phyloP scores from a whole-genome alignment of 257 asterid species.

The Solanum raphanifolium region DNA sequence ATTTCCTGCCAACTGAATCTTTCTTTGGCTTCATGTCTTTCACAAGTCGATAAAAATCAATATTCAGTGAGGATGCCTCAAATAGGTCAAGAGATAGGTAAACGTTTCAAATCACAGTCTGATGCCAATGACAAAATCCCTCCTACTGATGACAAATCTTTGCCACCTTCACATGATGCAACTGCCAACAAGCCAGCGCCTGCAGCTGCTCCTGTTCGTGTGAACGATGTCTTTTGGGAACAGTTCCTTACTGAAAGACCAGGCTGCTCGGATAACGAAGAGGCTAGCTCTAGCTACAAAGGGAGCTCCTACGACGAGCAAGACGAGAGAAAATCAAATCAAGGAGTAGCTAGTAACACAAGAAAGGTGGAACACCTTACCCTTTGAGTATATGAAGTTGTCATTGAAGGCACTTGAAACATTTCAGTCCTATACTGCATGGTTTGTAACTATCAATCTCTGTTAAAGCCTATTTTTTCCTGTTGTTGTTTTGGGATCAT shows the following conservation, averaged over 20 bases:
- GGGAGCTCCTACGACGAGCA: constrained; percentile 28
- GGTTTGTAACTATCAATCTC: background rate
- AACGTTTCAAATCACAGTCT: constrained; percentile 13
- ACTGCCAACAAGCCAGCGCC: constrained; percentile 27
- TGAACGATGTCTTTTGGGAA: constrained; percentile 93
- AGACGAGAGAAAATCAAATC: constrained; percentile 32
- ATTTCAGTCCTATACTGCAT: background rate
- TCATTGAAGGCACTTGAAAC: background rate
- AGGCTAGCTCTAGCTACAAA: constrained; percentile 52
- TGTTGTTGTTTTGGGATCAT: background rate
- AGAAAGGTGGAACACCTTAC: constrained; percentile 60
- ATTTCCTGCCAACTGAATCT: constrained; percentile 73
- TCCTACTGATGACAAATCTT: constrained; percentile 12
- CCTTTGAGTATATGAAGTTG: constrained; percentile 18
- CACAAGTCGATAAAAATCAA: constrained; percentile 37
- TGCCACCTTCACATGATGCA: constrained; percentile 24
- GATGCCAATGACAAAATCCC: constrained; percentile 4
- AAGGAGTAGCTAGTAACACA: constrained; percentile 39
- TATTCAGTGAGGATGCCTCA: constrained; percentile 18
- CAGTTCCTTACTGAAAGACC: constrained; percentile 87
- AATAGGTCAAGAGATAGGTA: constrained; percentile 22
- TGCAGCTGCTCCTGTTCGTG: constrained; percentile 31
- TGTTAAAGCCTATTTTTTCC: background rate
- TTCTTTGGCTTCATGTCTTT: constrained; percentile 61
- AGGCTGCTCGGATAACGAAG: constrained; percentile 70